Conservation (phyloP, 768 basidiomycete species). For the Cubamyces lactineus region DNA sequence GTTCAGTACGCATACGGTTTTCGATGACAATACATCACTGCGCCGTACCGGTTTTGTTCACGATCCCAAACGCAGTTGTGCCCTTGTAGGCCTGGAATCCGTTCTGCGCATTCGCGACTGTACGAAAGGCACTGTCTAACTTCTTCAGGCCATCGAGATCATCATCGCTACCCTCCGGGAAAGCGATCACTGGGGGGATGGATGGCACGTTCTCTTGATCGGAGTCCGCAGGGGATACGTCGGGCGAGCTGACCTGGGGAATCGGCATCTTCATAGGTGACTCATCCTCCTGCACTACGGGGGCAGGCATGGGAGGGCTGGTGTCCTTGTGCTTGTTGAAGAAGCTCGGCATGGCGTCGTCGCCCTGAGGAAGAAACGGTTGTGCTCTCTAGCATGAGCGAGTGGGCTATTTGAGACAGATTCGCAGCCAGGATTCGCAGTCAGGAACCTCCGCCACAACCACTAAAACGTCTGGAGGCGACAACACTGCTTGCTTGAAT, state of each 20-base stretch:
- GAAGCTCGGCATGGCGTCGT: constrained; percentile 3
- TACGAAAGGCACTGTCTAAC: constrained; percentile 1
- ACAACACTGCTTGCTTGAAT: too few species aligned
- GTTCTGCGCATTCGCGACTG: constrained; percentile 1
- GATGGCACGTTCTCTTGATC: neutral
- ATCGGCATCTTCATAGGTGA: neutral
- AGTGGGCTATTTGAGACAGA: neutral
- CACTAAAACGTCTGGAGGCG: too few species aligned
- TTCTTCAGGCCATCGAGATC: neutral
- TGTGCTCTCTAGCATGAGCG: too few species aligned
- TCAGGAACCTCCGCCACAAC: too few species aligned
- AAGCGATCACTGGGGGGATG: neutral
- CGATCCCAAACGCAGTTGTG: neutral
- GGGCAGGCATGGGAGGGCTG: neutral
- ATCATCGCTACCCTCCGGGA: neutral
- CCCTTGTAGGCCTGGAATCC: constrained; percentile 3
- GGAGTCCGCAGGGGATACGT: neutral
- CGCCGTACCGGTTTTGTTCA: constrained; percentile 18
- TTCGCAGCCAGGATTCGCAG: too few species aligned
- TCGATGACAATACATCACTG: neutral
- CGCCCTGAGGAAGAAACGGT: too few species aligned
- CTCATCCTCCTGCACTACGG: neutral
- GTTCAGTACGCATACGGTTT: neutral
- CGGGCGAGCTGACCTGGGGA: neutral
- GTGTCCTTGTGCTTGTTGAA: constrained; percentile 10